Percentiles rank a stretch among this genome's conserved stretches.
These are phyloP conservation scores for Leucocoprinus leucothites DNA, from an alignment of 768 basidiomycete genomes.

Conservation along the genomic window DNA sequence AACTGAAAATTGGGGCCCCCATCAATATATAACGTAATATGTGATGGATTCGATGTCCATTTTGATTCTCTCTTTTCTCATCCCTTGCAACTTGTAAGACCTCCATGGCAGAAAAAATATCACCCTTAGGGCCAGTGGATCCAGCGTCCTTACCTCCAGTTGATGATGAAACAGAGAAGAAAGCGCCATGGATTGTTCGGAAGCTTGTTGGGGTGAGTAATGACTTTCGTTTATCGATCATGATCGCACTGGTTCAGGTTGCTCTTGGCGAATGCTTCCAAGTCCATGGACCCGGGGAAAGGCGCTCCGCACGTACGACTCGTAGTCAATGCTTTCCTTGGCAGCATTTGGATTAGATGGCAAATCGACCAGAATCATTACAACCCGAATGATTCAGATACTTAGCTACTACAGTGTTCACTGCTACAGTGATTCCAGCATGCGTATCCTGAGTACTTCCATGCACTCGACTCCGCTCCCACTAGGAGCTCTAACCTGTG, in stretches of 20 bases:
- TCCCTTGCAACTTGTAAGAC: slow-evolving; percentile 10
- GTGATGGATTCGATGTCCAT: not conserved
- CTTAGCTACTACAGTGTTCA: not conserved
- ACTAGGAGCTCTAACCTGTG: no score
- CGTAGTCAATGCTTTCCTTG: no score
- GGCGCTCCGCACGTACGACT: no score
- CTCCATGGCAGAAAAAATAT: slow-evolving; percentile 18
- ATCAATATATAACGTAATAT: slow-evolving; percentile 1
- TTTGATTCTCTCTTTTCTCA: slow-evolving; percentile 11
- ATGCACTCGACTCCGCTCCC: no score
- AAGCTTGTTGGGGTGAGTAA: slow-evolving; percentile 61
- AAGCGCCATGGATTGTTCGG: slow-evolving; percentile 60
- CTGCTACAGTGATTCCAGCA: not conserved
- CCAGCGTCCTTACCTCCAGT: slow-evolving; percentile 36
- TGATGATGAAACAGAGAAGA: slow-evolving; percentile 48
- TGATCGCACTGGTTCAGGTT: not conserved
- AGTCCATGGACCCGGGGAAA: no score
- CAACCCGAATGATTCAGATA: no score
- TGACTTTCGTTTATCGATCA: slow-evolving; percentile 1
- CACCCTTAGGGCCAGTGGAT: slow-evolving; percentile 48
- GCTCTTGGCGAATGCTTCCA: no score
- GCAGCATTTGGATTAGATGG: no score
- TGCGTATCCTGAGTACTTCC: no score
- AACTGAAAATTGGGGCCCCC: not conserved
- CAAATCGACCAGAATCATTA: no score